Percentiles rank a stretch among this genome's conserved stretches.
phyloP scores from a whole-genome alignment of 169 alveolate genomes.

The Plasmodium relictum region DNA sequence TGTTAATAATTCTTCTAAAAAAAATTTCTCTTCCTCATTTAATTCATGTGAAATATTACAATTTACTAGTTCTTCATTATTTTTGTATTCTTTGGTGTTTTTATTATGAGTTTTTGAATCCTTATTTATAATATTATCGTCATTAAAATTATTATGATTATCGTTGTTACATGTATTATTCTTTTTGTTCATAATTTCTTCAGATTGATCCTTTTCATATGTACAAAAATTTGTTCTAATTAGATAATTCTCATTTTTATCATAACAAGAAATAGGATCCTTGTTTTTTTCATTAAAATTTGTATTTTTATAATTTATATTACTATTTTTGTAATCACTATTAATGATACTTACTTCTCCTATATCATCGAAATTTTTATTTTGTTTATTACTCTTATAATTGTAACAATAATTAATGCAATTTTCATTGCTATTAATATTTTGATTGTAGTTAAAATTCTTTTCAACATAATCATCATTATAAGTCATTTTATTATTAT shows the following conservation, averaged over 20 bases:
- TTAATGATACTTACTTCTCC: not conserved
- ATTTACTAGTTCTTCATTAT: not conserved
- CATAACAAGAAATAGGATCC: no score
- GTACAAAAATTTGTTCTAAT: no score
- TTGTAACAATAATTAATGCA: not conserved
- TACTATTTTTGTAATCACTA: not conserved
- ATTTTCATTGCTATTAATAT: not conserved
- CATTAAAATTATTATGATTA: not conserved
- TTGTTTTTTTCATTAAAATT: no score
- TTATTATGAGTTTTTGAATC: no score
- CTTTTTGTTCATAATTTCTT: no score
- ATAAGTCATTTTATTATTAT: not conserved
- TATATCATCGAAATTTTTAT: not conserved
- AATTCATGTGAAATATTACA: not conserved
- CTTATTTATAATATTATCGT: not conserved
- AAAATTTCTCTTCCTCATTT: conserved; percentile 28
- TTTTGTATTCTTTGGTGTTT: not conserved
- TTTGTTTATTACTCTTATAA: not conserved
- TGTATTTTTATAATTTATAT: no score
- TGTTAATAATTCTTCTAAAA: conserved; percentile 1
- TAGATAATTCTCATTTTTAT: no score
- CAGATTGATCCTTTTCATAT: no score
- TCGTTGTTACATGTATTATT: not conserved
- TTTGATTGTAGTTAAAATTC: not conserved
- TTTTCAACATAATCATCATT: not conserved